Percentiles rank a stretch among this genome's conserved stretches.
phyloP scores from a whole-genome alignment of 2,329 filamentous ascomycete genomes.

The Gnomoniopsis sp. region DNA sequence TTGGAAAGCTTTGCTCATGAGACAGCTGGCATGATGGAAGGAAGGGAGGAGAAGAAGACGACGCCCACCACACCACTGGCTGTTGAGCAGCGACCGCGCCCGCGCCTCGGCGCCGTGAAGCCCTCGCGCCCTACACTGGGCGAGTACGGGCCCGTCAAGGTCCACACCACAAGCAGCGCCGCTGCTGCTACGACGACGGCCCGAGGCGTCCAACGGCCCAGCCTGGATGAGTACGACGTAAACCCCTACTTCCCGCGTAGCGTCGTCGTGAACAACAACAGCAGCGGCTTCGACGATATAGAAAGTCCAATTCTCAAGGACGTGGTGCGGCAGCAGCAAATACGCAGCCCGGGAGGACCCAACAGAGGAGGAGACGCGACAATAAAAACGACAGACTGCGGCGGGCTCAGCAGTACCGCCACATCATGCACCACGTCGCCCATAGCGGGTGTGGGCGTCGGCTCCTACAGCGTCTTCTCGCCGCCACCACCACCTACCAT shows the following conservation, averaged over 20 bases:
- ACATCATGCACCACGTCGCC: constrained; percentile 9
- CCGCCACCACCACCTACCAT: constrained; percentile 11
- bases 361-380: background rate
- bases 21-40: too few species aligned
- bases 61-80: background rate
- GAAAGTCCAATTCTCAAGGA: constrained; percentile 14
- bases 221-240: constrained; percentile 5
- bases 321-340: background rate
- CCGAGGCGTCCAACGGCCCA: background rate
- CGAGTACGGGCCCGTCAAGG: constrained; percentile 1
- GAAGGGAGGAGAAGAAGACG: background rate
- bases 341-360: background rate
- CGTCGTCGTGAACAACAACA: background rate
- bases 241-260: background rate
- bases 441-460: background rate
- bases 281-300: background rate
- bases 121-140: constrained; percentile 5
- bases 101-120: background rate
- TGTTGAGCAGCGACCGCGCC: background rate
- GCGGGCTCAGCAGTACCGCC: constrained; percentile 3
- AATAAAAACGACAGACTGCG: background rate
- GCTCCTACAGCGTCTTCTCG: constrained; percentile 16
- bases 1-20: background rate
- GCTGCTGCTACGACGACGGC: background rate
- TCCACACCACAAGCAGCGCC: too few species aligned